Evolutionary conservation across 2,329 filamentous ascomycete genomes (phyloP).

Genomic region (Zymoseptoria crescenta): DNA sequence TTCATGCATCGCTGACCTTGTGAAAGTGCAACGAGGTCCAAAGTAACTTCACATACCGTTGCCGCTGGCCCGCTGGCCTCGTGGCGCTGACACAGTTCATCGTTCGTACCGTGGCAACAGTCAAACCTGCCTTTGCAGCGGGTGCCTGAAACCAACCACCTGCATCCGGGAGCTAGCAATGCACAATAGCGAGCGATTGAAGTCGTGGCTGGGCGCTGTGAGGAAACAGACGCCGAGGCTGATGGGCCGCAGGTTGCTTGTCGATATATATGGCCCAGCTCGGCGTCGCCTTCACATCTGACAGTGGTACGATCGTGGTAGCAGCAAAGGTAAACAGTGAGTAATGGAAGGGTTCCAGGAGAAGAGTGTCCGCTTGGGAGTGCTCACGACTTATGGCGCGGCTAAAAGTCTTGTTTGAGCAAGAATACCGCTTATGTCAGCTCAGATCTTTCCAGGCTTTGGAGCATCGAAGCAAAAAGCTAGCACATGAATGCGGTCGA

Average conservation of each 20-base stretch:
- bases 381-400: neutral
- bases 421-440: neutral
- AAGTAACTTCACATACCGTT: neutral
- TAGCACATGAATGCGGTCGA: neutral
- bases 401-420: neutral
- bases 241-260: neutral
- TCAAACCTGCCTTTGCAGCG: neutral
- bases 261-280: neutral
- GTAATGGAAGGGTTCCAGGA: neutral
- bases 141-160: neutral
- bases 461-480: neutral
- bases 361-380: neutral
- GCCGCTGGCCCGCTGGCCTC: neutral
- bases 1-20: neutral
- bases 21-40: neutral
- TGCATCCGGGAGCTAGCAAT: neutral
- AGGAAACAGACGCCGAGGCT: neutral
- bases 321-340: neutral
- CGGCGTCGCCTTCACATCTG: neutral
- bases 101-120: neutral
- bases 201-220: neutral
- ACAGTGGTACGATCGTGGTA: neutral
- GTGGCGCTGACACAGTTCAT: neutral
- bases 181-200: neutral
- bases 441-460: neutral